Percentiles rank a stretch among this genome's conserved stretches.
Conservation (phyloP, 192 early-diverging fungal species). For the Tieghemiomyces parasiticus region DNA sequence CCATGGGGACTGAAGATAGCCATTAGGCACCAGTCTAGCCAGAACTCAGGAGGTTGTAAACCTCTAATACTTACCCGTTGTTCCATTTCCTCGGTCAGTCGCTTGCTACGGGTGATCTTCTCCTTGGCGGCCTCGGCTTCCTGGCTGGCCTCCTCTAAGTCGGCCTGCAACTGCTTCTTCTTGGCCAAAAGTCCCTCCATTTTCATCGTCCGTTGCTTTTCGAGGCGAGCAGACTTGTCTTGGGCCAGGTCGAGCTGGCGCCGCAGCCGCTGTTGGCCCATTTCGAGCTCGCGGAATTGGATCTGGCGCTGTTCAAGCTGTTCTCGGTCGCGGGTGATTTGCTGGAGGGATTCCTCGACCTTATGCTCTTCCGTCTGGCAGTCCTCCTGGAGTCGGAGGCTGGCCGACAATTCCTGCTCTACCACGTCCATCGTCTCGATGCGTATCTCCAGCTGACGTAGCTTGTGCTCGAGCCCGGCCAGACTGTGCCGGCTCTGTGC, state of each 20-base stretch:
- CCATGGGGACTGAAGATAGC: too few species aligned
- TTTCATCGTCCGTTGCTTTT: conserved; percentile 25
- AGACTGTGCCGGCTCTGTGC: conserved; percentile 27
- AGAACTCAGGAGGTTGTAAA: background rate
- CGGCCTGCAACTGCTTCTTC: conserved; percentile 21
- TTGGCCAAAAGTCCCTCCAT: conserved; percentile 18
- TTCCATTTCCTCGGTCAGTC: conserved; percentile 18
- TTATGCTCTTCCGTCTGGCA: conserved; percentile 36
- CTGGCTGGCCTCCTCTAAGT: conserved; percentile 13
- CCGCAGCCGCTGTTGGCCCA: conserved; percentile 23
- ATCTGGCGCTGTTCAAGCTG: conserved; percentile 17
- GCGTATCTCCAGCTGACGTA: conserved; percentile 33
- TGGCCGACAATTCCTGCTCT: conserved; percentile 33
- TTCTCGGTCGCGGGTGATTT: conserved; percentile 22
- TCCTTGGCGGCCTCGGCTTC: conserved; percentile 17
- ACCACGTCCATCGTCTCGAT: conserved; percentile 40
- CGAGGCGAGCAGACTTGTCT: conserved; percentile 30
- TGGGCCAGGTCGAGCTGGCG: conserved; percentile 24
- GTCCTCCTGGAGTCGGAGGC: conserved; percentile 46
- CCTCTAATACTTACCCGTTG: conserved; percentile 19
- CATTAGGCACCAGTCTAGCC: too few species aligned
- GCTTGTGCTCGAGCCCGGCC: conserved; percentile 27
- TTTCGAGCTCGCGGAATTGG: background rate
- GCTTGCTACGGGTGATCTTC: conserved; percentile 22
- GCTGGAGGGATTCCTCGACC: conserved; percentile 25